Base-by-base conservation (phyloP, 805 yeast genomes). In the Metschnikowia shivogae region DNA sequence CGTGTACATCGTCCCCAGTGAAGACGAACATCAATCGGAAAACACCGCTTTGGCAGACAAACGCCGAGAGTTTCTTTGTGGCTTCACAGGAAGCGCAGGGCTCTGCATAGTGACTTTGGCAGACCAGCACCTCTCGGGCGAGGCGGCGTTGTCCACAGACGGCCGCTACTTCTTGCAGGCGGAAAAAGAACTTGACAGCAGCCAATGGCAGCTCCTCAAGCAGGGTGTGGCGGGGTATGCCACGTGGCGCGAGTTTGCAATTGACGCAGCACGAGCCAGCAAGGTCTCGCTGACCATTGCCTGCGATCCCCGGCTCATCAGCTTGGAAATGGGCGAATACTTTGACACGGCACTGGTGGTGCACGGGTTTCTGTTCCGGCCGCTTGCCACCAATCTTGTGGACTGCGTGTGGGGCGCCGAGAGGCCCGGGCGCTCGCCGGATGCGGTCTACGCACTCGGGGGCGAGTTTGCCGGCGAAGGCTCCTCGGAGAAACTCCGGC, bases 111-210 rank as follows among this genome's bases (percentile, higher is more conserved):
- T 55, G 11, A 49, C 58, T 8, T 41, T 54, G 27, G 71, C 69
- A 17, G 67, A 68, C 43, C 73, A 65, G 41, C 74, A 69, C 1
- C 70, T 78, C 19, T 68, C 66, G 9, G 88, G 89, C 1, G 77
- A 80, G 38, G 95, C 96, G 11, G 86, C 85, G 0, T 67, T 93
- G 41, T 81, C 95, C 7, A 93, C 99, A 0, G 99, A 93, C 65
- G 98, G 98, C 1, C 75, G 99, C 53, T 93, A 93, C 68, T 93
- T 89, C 63, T 71, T 87, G 47, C 99, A 93, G 67, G 98, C 98
- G 1, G 80, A 77, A 19, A 79, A 83, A 46, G 93, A 93, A 66
- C 70, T 93, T 44, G 95, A 88, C 61, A 58, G 65, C 32, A 81
- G 81, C 58, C 44, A 56, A 36, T 93, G 98, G 98, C 64, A 67